A percentile compares a stretch with the other conserved stretches of the same genome.
These are phyloP conservation scores for Lactarius hengduanensis DNA, from an alignment of 768 basidiomycete genomes.

Conservation along the genomic window DNA sequence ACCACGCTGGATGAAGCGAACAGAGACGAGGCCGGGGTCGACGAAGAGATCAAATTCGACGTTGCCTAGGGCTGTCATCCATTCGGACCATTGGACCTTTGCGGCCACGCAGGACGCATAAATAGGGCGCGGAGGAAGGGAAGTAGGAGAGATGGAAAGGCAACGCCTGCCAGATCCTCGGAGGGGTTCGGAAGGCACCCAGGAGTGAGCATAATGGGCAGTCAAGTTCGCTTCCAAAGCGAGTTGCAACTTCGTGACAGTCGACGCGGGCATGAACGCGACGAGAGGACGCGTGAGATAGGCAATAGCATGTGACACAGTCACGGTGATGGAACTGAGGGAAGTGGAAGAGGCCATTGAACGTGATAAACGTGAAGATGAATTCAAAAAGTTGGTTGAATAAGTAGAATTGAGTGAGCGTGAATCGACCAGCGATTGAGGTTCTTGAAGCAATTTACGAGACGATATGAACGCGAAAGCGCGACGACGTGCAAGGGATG, in stretches of 20 bases:
- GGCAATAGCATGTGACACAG: conserved; percentile 71
- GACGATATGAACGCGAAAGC: conserved; percentile 30
- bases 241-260: conserved; percentile 66
- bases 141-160: conserved; percentile 66
- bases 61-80: conserved; percentile 69
- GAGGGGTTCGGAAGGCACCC: conserved; percentile 62
- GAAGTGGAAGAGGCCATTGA: conserved; percentile 34
- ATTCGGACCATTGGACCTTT: conserved; percentile 77
- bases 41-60: conserved; percentile 76
- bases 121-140: conserved; percentile 68
- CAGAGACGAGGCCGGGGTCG: conserved; percentile 74
- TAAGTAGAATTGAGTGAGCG: conserved; percentile 31
- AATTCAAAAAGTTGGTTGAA: conserved; percentile 30
- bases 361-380: conserved; percentile 17
- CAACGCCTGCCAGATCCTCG: conserved; percentile 71
- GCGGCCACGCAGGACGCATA: conserved; percentile 68
- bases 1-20: conserved; percentile 51
- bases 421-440: conserved; percentile 66
- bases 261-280: conserved; percentile 53
- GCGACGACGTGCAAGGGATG: conserved; percentile 29
- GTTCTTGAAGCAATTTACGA: conserved; percentile 39
- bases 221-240: conserved; percentile 73
- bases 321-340: conserved; percentile 51
- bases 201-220: conserved; percentile 63
- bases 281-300: conserved; percentile 70